phyloP scores from a whole-genome alignment of 2,329 filamentous ascomycete genomes.

The Shiraia sp. region DNA sequence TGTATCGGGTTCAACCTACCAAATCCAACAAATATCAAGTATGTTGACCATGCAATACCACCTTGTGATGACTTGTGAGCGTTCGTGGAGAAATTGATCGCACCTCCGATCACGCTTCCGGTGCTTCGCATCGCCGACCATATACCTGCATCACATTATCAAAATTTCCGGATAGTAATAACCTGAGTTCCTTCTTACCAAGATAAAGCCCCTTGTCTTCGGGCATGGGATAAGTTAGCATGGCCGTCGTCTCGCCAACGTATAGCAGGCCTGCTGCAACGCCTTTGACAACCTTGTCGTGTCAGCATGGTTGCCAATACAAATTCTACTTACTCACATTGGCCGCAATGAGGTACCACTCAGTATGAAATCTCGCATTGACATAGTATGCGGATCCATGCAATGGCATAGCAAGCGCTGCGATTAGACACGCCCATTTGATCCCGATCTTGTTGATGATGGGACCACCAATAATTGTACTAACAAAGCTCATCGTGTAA shows the following conservation, averaged over 20 bases:
- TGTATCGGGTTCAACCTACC: constrained; percentile 1
- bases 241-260: constrained; percentile 14
- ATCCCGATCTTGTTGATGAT: constrained; percentile 13
- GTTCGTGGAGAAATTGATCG: constrained; percentile 13
- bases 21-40: constrained; percentile 11
- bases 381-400: constrained; percentile 12
- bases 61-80: constrained; percentile 2
- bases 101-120: constrained; percentile 13
- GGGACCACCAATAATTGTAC: constrained; percentile 11
- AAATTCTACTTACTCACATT: constrained; percentile 1
- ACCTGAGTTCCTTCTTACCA: constrained; percentile 1
- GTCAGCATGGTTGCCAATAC: neutral
- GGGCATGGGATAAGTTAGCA: constrained; percentile 11
- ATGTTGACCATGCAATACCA: constrained; percentile 10
- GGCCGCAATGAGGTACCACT: constrained; percentile 8
- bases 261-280: constrained; percentile 8
- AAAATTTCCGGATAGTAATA: neutral
- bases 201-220: constrained; percentile 11
- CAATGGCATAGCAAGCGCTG: constrained; percentile 9
- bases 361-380: constrained; percentile 5
- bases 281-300: constrained; percentile 6
- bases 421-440: constrained; percentile 13
- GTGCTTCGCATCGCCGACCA: constrained; percentile 15
- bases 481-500: constrained; percentile 11
- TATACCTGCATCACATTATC: constrained; percentile 4